Conservation (phyloP, 1,139 yeast species). For the Wickerhamiella pararugosa region DNA sequence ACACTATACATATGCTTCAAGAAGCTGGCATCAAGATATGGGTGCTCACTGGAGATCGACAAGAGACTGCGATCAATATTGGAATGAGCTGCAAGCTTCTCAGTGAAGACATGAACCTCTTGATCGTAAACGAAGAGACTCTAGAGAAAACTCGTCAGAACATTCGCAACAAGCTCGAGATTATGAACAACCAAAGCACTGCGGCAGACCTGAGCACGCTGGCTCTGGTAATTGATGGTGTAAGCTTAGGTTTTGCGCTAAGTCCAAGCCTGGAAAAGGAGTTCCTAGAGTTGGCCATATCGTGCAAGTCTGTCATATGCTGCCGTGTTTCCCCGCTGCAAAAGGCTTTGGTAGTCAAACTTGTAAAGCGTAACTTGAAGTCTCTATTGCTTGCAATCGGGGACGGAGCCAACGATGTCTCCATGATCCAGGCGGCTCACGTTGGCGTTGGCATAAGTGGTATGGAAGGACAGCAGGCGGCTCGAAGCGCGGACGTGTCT, state of each 20-base stretch:
- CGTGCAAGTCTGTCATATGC: slow-evolving; percentile 91
- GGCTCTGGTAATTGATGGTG: slow-evolving; percentile 90
- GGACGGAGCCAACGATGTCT: slow-evolving; percentile 97
- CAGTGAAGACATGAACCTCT: slow-evolving; percentile 89
- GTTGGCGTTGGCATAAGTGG: slow-evolving; percentile 98
- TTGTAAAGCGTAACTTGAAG: slow-evolving; percentile 62
- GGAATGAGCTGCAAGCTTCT: slow-evolving; percentile 94
- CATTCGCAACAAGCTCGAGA: slow-evolving; percentile 58
- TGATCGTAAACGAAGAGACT: slow-evolving; percentile 75
- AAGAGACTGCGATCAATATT: slow-evolving; percentile 97
- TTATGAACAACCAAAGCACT: slow-evolving; percentile 34
- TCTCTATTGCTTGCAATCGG: slow-evolving; percentile 85
- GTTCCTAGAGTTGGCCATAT: slow-evolving; percentile 62
- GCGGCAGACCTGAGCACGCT: slow-evolving; percentile 60
- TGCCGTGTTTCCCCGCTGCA: slow-evolving; percentile 97
- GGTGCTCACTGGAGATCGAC: slow-evolving; percentile 97
- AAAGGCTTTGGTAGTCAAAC: slow-evolving; percentile 87
- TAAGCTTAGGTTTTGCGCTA: slow-evolving; percentile 70
- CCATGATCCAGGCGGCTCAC: slow-evolving; percentile 98
- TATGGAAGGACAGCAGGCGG: slow-evolving; percentile 99
- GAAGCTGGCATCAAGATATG: slow-evolving; percentile 94
- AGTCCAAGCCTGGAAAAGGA: slow-evolving; percentile 68
- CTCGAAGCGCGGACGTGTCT: slow-evolving; percentile 92
- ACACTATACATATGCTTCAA: slow-evolving; percentile 85
- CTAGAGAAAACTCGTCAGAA: slow-evolving; percentile 61